A percentile compares a stretch with the other conserved stretches of the same genome.
These are phyloP conservation scores for Aspergillus baeticus DNA, from an alignment of 495 filamentous ascomycete species.

Conservation along the genomic window DNA sequence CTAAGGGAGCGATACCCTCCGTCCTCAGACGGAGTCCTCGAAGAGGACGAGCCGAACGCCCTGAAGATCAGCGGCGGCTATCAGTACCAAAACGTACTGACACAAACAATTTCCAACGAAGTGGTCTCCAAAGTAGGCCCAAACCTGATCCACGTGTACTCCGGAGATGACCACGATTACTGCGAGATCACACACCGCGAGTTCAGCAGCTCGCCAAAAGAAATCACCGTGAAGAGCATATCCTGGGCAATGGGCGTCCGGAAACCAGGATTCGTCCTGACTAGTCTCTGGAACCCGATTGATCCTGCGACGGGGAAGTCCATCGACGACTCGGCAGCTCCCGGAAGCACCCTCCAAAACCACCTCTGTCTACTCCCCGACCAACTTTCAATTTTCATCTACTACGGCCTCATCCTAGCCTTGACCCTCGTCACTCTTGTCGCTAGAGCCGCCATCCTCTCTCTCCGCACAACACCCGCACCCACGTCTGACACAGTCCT, in stretches of 20 bases:
- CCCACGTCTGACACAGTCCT: slow-evolving; percentile 28
- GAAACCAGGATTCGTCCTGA: slow-evolving; percentile 80
- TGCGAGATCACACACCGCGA: slow-evolving; percentile 80
- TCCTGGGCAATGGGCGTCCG: slow-evolving; percentile 97
- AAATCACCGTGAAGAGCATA: slow-evolving; percentile 93
- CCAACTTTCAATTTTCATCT: slow-evolving; percentile 77
- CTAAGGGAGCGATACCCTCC: slow-evolving; percentile 79
- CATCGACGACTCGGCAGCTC: slow-evolving; percentile 31
- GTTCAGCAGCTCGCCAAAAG: slow-evolving; percentile 65
- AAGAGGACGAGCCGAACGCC: slow-evolving; percentile 74
- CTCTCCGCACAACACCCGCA: slow-evolving; percentile 18
- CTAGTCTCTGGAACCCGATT: slow-evolving; percentile 90
- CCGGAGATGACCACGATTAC: slow-evolving; percentile 98
- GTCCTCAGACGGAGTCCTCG: slow-evolving; percentile 55
- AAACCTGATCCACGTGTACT: slow-evolving; percentile 73
- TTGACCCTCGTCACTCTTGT: slow-evolving; percentile 60
- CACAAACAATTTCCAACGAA: slow-evolving; percentile 65
- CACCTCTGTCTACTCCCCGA: slow-evolving; percentile 91
- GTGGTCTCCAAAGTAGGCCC: slow-evolving; percentile 72
- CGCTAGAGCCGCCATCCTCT: slow-evolving; percentile 57
- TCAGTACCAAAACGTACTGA: slow-evolving; percentile 96
- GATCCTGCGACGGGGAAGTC: slow-evolving; percentile 59
- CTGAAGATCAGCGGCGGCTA: slow-evolving; percentile 75
- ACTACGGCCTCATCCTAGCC: slow-evolving; percentile 63
- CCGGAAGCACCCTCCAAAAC: slow-evolving; percentile 66